phyloP scores from a whole-genome alignment of 768 basidiomycete genomes.

The Lactifluus echinatus region DNA sequence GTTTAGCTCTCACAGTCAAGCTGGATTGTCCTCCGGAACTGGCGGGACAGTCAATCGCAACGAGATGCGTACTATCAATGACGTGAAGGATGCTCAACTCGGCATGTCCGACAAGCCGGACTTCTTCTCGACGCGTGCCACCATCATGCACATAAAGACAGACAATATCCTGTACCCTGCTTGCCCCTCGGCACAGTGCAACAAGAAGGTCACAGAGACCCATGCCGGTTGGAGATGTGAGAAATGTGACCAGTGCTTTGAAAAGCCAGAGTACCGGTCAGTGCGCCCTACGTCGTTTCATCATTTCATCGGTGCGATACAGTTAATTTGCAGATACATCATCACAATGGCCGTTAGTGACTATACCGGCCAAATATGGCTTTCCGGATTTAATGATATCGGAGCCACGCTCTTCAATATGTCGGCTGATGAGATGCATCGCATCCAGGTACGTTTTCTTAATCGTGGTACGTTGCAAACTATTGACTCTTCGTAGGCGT shows the following conservation, averaged over 20 bases:
- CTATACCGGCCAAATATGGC: constrained; percentile 82
- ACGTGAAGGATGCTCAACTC: constrained; percentile 70
- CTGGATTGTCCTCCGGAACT: constrained; percentile 31
- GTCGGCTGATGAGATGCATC: constrained; percentile 65
- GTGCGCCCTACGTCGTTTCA: constrained; percentile 22
- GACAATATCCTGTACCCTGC: constrained; percentile 85
- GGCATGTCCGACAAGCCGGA: constrained; percentile 73
- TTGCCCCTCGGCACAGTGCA: constrained; percentile 71
- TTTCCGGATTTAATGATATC: constrained; percentile 92
- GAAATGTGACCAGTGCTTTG: constrained; percentile 71
- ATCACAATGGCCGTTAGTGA: constrained; percentile 85
- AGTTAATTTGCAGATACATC: constrained; percentile 49
- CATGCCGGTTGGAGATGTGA: constrained; percentile 85
- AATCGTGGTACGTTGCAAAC: neutral
- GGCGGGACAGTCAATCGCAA: constrained; percentile 50
- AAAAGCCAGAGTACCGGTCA: constrained; percentile 73
- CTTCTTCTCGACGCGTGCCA: constrained; percentile 73
- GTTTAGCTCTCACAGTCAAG: constrained; percentile 65
- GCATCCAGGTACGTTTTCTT: constrained; percentile 47
- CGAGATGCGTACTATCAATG: constrained; percentile 63
- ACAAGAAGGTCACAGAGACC: constrained; percentile 77
- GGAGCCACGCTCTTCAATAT: constrained; percentile 70
- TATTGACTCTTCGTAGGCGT: constrained; percentile 35
- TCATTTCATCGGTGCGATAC: neutral
- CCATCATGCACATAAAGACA: constrained; percentile 78